Conservation (phyloP, 768 basidiomycete species). For the Austroboletus festivus region DNA sequence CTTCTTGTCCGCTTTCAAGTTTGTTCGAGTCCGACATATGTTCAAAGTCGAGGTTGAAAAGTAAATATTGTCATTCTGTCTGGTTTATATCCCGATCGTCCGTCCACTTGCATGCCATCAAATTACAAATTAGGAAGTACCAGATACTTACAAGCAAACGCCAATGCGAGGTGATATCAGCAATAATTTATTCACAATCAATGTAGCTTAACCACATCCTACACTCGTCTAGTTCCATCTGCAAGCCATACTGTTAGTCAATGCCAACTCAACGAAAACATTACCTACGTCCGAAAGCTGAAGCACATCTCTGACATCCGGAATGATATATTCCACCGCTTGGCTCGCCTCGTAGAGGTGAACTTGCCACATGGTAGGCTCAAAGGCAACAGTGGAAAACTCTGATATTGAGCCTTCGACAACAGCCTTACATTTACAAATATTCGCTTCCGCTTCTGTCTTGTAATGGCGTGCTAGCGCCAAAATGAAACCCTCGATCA, state of each 20-base stretch:
- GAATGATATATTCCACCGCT: conserved; percentile 13
- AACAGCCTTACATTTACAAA: conserved; percentile 5
- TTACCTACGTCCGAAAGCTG: conserved; percentile 18
- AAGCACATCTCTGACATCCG: conserved; percentile 28
- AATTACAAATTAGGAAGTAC: conserved; percentile 15
- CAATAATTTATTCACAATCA: conserved; percentile 3
- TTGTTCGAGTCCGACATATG: conserved; percentile 21
- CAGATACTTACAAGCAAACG: background rate
- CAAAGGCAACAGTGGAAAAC: background rate
- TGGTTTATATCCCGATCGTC: background rate
- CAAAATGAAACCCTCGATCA: conserved; percentile 44
- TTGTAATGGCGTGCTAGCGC: conserved; percentile 39
- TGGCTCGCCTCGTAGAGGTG: conserved; percentile 8
- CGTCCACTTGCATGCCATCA: conserved; percentile 11
- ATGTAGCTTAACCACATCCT: conserved; percentile 19
- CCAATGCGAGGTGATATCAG: background rate
- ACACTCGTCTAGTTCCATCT: conserved; percentile 28
- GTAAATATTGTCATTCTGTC: background rate
- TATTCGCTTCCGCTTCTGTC: conserved; percentile 19
- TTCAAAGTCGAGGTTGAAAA: background rate
- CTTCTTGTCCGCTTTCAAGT: conserved; percentile 32
- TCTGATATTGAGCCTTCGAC: background rate
- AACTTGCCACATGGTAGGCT: conserved; percentile 11
- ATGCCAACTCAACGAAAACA: too few relatives aligned
- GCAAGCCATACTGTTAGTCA: conserved; percentile 5